A percentile compares a stretch with the other conserved stretches of the same genome.
phyloP scores from a whole-genome alignment of 106 monocot genomes.

The Dioscorea dumetorum region DNA sequence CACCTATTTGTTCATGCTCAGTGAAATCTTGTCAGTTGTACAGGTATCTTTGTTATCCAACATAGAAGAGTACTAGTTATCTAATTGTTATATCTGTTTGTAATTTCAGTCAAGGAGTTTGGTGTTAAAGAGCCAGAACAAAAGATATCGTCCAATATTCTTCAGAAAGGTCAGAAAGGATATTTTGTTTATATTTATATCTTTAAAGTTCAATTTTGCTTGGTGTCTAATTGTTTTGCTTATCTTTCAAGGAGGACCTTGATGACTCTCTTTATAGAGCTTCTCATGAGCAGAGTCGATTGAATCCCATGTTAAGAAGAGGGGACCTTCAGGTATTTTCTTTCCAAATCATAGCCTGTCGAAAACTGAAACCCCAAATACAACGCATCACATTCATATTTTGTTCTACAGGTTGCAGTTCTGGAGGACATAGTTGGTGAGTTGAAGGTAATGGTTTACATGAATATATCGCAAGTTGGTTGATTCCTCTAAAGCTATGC shows the following conservation, averaged over 20 bases:
- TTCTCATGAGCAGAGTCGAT: slow-evolving; percentile 44
- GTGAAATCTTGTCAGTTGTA: no score
- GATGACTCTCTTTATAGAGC: slow-evolving; percentile 61
- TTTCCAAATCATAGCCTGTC: no score
- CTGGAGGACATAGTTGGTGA: slow-evolving; percentile 64
- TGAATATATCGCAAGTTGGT: no score
- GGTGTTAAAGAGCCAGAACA: slow-evolving; percentile 61
- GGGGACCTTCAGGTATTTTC: slow-evolving; percentile 69
- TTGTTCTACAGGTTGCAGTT: slow-evolving; percentile 36
- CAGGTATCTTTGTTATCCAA: no score
- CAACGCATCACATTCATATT: no score
- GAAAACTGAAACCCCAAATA: no score
- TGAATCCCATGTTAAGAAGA: slow-evolving; percentile 55
- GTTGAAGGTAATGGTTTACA: slow-evolving; percentile 50
- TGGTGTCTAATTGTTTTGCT: background rate
- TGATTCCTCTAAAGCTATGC: no score
- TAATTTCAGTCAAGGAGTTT: slow-evolving; percentile 74
- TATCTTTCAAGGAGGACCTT: slow-evolving; percentile 67
- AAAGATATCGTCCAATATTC: slow-evolving; percentile 82
- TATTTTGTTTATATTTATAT: background rate
- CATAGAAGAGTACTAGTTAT: no score
- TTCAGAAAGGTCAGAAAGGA: slow-evolving; percentile 74
- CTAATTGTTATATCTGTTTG: no score
- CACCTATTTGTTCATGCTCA: no score
- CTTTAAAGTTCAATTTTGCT: background rate